Base-by-base conservation (phyloP, 2,329 filamentous ascomycete genomes). In the Pyrenophora graminea region DNA sequence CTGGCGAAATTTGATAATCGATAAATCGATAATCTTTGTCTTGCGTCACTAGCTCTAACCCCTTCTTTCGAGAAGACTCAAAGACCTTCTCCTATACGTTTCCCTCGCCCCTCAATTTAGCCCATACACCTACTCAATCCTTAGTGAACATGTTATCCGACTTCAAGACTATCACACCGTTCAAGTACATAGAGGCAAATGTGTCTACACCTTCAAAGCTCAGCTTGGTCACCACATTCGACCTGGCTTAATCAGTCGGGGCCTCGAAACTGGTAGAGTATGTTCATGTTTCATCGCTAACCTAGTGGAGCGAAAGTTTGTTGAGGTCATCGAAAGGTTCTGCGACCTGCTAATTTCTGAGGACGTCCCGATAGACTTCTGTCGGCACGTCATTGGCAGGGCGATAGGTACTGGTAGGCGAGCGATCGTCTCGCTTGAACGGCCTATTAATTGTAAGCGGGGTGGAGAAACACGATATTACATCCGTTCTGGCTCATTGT, bases 181-280 rank as follows among this genome's bases (percentile, higher is more conserved):
- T 85, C 18, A 87, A 72, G 8, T 59, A 75, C 17, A 86, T 82
- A 0, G 76, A 81, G 1, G 83, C 82, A 55, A 84, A 85, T 0
- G 85, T 87, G 61, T 87, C 85, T 1, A 87, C 77, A 0, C 85
- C 85, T 56, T 85, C 79, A 47, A 87, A 85, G 4, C 82, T 80
- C 5, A 87, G 72, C 12, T 81, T 76, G 8, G 75, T 62, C 15
- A 66, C 62, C 25, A 67, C 51, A 18, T 63, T 54, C 2, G 60
- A 46, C 19, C 46, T 27, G 12, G 49, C 45, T n/a, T 74, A 47
- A 1, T 60, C 30, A 4, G 74, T 71, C 12, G 79, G 63, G 13
- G 60, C 63, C 38, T 70, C 66, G 53, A 60, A 60, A 1, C 19
- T 50, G 9, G 49, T 56, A 6, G 63, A 69, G 62, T 80, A 80